A percentile compares a stretch with the other conserved stretches of the same genome.
Conservation (phyloP, 805 yeast species). For the Saturnispora bothae region DNA sequence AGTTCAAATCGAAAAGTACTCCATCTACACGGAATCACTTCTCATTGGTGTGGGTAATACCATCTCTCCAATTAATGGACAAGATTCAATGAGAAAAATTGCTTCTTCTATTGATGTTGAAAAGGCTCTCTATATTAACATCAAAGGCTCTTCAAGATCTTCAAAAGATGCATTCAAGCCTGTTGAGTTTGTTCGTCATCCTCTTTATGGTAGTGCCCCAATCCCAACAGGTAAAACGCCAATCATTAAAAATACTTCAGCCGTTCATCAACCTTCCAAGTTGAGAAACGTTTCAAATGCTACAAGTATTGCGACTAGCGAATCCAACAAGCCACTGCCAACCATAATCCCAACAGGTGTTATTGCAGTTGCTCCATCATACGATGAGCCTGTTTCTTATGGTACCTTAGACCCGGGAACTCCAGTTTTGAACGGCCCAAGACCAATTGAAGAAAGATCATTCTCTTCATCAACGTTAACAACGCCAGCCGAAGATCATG, state of each 20-base stretch:
- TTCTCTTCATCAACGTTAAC: background rate
- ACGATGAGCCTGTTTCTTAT: slow-evolving; percentile 10
- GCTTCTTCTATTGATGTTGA: slow-evolving; percentile 79
- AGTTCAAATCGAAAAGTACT: slow-evolving; percentile 78
- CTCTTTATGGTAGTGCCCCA: slow-evolving; percentile 35
- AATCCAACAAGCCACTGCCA: slow-evolving; percentile 8
- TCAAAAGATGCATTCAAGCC: slow-evolving; percentile 40
- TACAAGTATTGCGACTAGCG: background rate
- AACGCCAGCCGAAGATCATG: slow-evolving; percentile 11
- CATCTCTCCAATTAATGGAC: slow-evolving; percentile 56
- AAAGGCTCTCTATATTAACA: slow-evolving; percentile 62
- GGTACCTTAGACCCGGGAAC: slow-evolving; percentile 20
- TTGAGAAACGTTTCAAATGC: slow-evolving; percentile 6
- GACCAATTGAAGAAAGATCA: slow-evolving; percentile 11
- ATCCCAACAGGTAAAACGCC: background rate
- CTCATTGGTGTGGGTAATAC: slow-evolving; percentile 78
- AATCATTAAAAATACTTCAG: background rate
- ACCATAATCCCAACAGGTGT: slow-evolving; percentile 4
- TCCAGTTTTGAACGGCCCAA: slow-evolving; percentile 18
- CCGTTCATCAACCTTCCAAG: slow-evolving; percentile 6
- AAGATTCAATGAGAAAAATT: slow-evolving; percentile 56
- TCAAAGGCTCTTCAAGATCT: slow-evolving; percentile 26
- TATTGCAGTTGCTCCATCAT: slow-evolving; percentile 1
- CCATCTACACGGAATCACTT: slow-evolving; percentile 77
- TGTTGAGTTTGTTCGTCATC: slow-evolving; percentile 62